Evolutionary conservation across 208 protist species (phyloP).

Genomic region (Willaertia magna): DNA sequence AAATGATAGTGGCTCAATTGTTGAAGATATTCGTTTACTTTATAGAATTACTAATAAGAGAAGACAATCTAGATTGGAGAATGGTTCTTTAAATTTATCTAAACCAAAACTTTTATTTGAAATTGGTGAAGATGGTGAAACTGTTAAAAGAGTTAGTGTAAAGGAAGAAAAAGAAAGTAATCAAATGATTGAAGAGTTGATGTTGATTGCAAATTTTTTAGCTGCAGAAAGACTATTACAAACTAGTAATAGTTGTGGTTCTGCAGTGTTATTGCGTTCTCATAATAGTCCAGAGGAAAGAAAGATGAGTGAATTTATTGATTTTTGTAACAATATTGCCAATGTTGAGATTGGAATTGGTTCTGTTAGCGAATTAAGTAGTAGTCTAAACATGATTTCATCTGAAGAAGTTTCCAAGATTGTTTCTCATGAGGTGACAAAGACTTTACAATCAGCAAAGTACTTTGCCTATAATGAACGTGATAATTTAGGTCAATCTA

Average conservation of each 20-base stretch:
- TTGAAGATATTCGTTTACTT: not conserved
- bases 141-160: not conserved
- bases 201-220: constrained; percentile 69
- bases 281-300: not conserved
- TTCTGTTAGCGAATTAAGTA: not conserved
- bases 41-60: not conserved
- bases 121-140: not conserved
- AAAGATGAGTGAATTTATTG: not conserved
- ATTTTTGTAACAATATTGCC: not conserved
- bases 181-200: constrained; percentile 77
- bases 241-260: not conserved
- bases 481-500: not conserved
- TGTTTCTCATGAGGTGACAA: not conserved
- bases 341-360: not conserved
- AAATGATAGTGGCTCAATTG: not conserved
- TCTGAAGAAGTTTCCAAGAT: not conserved
- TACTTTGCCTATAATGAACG: not conserved
- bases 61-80: not conserved
- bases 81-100: not conserved
- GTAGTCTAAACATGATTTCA: not conserved
- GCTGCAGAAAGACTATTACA: constrained; percentile 34
- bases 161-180: constrained; percentile 28
- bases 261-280: not conserved
- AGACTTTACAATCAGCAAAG: not conserved
- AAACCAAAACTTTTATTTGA: not conserved